Conservation (phyloP, 768 basidiomycete species). For the Coprinopsis cinerea region DNA sequence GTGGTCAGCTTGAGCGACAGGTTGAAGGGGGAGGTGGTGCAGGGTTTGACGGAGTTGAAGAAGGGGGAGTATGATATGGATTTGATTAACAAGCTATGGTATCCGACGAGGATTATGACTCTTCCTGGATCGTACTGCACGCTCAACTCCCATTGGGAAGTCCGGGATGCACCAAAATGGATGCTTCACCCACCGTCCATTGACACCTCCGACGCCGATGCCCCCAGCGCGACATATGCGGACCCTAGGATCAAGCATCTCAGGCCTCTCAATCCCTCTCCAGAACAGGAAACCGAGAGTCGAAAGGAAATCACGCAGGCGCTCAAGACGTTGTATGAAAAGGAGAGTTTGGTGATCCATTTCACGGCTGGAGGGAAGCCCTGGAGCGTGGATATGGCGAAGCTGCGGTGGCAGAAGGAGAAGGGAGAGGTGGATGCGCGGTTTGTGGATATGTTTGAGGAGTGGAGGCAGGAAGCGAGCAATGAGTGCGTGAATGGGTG, state of each 20-base stretch:
- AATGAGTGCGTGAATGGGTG: neutral
- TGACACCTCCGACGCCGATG: too few species aligned
- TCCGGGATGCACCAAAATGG: neutral
- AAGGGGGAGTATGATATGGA: constrained; percentile 3
- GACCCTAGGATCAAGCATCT: too few species aligned
- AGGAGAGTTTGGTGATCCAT: neutral
- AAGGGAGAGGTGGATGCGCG: neutral
- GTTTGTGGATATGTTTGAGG: neutral
- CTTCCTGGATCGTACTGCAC: neutral
- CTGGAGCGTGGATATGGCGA: neutral
- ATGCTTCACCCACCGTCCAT: too few species aligned
- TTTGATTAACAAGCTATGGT: neutral
- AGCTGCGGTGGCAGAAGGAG: too few species aligned
- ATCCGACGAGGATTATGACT: neutral
- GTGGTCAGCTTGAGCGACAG: neutral
- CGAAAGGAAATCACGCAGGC: too few species aligned
- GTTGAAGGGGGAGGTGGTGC: neutral
- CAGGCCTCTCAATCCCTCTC: too few species aligned
- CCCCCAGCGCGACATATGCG: too few species aligned
- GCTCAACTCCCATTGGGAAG: constrained; percentile 3
- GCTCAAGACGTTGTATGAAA: neutral
- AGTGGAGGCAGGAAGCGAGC: neutral
- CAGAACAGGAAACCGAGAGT: too few species aligned
- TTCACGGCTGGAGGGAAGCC: neutral
- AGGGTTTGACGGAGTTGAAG: neutral